Base-by-base conservation (phyloP, 352 stramenopile genomes). In the Phytophthora cactorum region DNA sequence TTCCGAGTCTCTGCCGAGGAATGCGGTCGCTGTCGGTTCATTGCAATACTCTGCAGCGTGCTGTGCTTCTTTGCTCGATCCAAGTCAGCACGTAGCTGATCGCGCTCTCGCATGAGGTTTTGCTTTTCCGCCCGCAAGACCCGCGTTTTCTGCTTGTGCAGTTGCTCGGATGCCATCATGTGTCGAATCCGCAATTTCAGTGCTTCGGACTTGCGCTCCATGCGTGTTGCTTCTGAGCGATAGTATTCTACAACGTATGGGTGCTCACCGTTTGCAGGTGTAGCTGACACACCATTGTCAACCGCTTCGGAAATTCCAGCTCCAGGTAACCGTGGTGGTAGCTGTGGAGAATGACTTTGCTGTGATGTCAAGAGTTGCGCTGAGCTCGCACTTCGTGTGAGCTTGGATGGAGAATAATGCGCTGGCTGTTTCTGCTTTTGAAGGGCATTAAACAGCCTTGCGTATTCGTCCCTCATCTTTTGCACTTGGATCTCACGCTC, bases 141-240 rank as follows among this genome's bases (percentile, higher is more conserved):
- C 1, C 75, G 73, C 32, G 89, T 91, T 61, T 90, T 88, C 41
- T 90, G 83, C 66, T 91, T 92, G 68, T 90, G 74, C 8, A 77
- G 76, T 55, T 92, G 89, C 60, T 94, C 82, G 6, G 81, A 88
- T 28, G 84, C 82, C 52, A 92, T 92, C 81, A 94, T 89, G 49
- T 89, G 91, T 55, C 84, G 82, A 61, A 94, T 84, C 59, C 91
- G 86, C 31, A 88, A 59, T 44, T 91, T 84, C 27, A 92, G 59
- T 0, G 70, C 77, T 44, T 92, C 81, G 4, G 87, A 78, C 25
- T 90, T 70, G 3, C 79, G 80, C 34, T 89, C 75, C 6, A 89
- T 60, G 17, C 79, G 71, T 41, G 89, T 78, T 49, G 85, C 66
- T 65, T 81, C 79, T 27, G 62, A 59, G 28, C 78, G 77, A 60